Conservation (phyloP, 1,139 yeast genomes). For the Suhomyces coccinellae region DNA sequence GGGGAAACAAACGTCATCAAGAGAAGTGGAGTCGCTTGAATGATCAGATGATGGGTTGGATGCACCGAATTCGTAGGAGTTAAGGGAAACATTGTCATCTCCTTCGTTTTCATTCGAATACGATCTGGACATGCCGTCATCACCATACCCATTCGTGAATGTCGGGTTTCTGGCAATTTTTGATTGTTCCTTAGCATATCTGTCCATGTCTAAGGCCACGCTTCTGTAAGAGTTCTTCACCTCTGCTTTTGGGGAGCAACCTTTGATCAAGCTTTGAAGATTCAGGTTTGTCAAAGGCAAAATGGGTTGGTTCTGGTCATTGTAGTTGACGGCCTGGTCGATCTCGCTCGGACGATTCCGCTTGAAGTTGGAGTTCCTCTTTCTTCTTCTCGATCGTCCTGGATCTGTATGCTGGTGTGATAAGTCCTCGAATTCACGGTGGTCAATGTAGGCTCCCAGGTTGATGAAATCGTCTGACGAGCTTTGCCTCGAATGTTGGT, state of each 20-base stretch:
- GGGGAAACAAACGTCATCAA: slow-evolving; percentile 67
- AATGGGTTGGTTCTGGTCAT: slow-evolving; percentile 7
- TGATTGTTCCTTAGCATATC: slow-evolving; percentile 39
- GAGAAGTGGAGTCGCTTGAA: slow-evolving; percentile 67
- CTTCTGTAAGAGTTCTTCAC: slow-evolving; percentile 18
- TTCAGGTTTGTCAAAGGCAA: slow-evolving; percentile 43
- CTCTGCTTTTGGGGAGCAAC: slow-evolving; percentile 11
- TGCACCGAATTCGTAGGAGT: slow-evolving; percentile 46
- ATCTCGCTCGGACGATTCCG: not conserved
- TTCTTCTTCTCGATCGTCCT: slow-evolving; percentile 33
- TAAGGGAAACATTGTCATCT: slow-evolving; percentile 23
- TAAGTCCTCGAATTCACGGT: slow-evolving; percentile 31
- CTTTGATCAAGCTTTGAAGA: slow-evolving; percentile 28
- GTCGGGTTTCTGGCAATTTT: slow-evolving; percentile 20
- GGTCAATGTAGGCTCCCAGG: slow-evolving; percentile 37
- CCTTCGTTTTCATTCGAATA: slow-evolving; percentile 15
- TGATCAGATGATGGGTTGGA: slow-evolving; percentile 77
- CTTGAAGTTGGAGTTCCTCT: not conserved
- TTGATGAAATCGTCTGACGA: slow-evolving; percentile 12
- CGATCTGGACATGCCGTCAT: not conserved
- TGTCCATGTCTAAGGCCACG: slow-evolving; percentile 43
- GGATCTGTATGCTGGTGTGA: slow-evolving; percentile 35
- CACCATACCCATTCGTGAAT: slow-evolving; percentile 21
- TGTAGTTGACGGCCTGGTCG: not conserved
- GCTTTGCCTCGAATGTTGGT: slow-evolving; percentile 9